These are phyloP conservation scores for Blastobotrys buckinghamii DNA, from an alignment of 1,139 yeast genomes.

Conservation along the genomic window DNA sequence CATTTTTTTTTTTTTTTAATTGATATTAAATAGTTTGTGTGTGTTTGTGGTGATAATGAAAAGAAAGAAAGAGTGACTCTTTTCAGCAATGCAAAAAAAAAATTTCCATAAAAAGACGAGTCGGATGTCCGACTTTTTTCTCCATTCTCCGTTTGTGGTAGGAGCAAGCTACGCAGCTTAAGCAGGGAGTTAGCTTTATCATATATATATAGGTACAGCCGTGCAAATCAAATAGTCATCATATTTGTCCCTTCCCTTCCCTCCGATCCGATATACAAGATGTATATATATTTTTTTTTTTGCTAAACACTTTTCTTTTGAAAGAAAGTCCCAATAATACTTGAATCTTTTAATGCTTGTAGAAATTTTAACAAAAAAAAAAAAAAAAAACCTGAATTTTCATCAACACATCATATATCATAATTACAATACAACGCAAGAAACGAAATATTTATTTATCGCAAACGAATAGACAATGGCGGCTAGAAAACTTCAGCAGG, in stretches of 20 bases:
- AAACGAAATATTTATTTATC: background rate
- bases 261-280: too few relatives aligned
- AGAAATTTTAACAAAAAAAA: background rate
- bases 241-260: too few relatives aligned
- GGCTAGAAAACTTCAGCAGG: slow-evolving; percentile 66
- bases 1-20: background rate
- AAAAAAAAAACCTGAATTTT: background rate
- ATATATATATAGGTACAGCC: too few relatives aligned
- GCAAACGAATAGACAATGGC: slow-evolving; percentile 41
- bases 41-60: too few relatives aligned
- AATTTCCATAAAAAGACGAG: background rate
- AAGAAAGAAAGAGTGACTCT: background rate
- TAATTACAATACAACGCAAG: too few relatives aligned
- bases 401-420: background rate
- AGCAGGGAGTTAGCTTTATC: too few relatives aligned
- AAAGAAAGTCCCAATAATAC: too few relatives aligned
- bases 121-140: background rate
- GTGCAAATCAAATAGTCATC: too few relatives aligned
- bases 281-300: background rate
- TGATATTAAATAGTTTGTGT: too few relatives aligned
- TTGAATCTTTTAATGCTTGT: too few relatives aligned
- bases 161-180: too few relatives aligned
- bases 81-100: background rate
- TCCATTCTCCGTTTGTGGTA: too few relatives aligned
- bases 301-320: background rate